Evolutionary conservation across 1,284 basidiomycete genomes (phyloP).

Genomic region (Leucoagaricus sp.): DNA sequence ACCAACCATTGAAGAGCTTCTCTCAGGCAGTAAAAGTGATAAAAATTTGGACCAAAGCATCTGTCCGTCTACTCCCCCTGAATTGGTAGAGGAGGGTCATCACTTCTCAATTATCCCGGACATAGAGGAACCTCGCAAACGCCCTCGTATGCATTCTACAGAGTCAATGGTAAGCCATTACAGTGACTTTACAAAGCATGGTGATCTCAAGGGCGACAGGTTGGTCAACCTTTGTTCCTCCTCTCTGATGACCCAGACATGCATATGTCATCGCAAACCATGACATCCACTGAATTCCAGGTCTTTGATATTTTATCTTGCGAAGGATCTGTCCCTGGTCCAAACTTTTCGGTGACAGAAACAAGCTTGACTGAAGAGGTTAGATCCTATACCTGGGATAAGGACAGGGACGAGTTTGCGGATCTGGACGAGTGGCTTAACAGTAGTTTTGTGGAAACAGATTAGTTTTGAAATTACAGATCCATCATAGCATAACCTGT

Average conservation of each 20-base stretch:
- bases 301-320: background rate
- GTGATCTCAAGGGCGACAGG: background rate
- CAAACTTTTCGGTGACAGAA: background rate
- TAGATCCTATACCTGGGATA: too few relatives aligned
- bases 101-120: background rate
- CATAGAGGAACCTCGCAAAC: background rate
- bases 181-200: too few relatives aligned
- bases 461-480: constrained; percentile 23
- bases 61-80: background rate
- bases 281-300: background rate
- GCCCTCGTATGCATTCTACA: background rate
- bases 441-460: constrained; percentile 43
- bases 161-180: background rate
- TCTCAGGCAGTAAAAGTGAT: background rate
- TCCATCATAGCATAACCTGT: constrained; percentile 8
- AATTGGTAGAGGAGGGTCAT: background rate
- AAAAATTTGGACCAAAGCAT: background rate
- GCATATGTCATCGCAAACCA: background rate
- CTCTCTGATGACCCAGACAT: background rate
- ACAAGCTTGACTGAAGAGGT: too few relatives aligned
- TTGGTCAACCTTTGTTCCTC: background rate
- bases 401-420: constrained; percentile 35
- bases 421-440: constrained; percentile 49
- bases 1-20: constrained; percentile 32
- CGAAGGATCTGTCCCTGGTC: background rate